Conservation (phyloP, 2,329 filamentous ascomycete species). For the Geosmithia morbida region DNA sequence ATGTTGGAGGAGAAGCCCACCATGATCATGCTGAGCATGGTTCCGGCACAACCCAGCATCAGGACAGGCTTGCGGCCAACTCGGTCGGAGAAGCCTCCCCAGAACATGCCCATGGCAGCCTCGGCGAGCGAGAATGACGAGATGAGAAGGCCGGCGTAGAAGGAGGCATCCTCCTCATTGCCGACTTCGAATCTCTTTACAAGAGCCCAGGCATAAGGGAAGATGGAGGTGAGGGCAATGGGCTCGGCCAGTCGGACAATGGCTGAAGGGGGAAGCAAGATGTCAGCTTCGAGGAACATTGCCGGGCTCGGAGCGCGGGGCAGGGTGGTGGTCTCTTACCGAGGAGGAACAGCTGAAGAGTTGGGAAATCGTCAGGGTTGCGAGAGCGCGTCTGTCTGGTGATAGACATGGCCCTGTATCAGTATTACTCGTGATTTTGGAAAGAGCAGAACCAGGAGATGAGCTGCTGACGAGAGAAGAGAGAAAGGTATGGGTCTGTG, state of each 20-base stretch:
- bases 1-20: constrained; percentile 76
- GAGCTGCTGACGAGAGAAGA: not conserved
- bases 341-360: constrained; percentile 68
- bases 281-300: constrained; percentile 1
- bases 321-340: constrained; percentile 36
- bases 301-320: not conserved
- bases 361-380: constrained; percentile 64
- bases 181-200: constrained; percentile 65
- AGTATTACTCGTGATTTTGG: not conserved
- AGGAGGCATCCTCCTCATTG: constrained; percentile 61
- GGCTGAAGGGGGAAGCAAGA: constrained; percentile 31
- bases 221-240: constrained; percentile 85
- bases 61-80: constrained; percentile 78
- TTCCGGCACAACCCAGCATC: constrained; percentile 67
- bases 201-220: constrained; percentile 79
- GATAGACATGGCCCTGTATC: constrained; percentile 30
- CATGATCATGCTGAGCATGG: constrained; percentile 67
- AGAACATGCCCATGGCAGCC: constrained; percentile 73
- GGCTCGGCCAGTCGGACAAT: constrained; percentile 88
- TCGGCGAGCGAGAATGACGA: constrained; percentile 76
- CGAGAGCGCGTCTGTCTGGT: constrained; percentile 33
- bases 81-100: constrained; percentile 71
- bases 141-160: constrained; percentile 78
- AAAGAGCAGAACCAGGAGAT: not conserved
- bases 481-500: constrained; percentile 6